A percentile compares a stretch with the other conserved stretches of the same genome.
Conservation (phyloP, 1,284 basidiomycete genomes). For the Moniliophthora roreri region DNA sequence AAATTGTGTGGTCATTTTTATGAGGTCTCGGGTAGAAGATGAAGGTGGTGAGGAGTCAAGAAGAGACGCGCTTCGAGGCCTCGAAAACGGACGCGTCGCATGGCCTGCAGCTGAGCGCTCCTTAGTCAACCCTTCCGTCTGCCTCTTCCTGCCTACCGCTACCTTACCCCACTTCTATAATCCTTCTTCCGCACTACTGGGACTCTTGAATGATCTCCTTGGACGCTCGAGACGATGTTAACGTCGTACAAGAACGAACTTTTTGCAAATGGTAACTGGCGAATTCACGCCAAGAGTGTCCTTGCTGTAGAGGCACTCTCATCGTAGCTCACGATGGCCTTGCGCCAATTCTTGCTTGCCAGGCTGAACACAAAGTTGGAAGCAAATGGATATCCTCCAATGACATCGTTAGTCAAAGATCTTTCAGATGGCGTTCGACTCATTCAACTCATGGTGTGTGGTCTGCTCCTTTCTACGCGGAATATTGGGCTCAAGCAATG, state of each 20-base stretch:
- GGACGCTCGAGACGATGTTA: slow-evolving; percentile 44
- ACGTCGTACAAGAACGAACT: slow-evolving; percentile 65
- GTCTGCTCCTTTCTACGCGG: neutral
- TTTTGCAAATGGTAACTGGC: slow-evolving; percentile 82
- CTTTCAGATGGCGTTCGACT: slow-evolving; percentile 94
- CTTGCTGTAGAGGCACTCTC: neutral
- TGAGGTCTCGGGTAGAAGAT: slow-evolving; percentile 2
- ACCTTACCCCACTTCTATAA: slow-evolving; percentile 13
- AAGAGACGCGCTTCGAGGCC: slow-evolving; percentile 27
- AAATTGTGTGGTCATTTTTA: slow-evolving; percentile 72
- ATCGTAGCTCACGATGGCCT: slow-evolving; percentile 5
- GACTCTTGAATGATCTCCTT: slow-evolving; percentile 45
- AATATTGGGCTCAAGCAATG: neutral
- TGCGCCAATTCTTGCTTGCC: slow-evolving; percentile 13
- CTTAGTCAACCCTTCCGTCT: neutral
- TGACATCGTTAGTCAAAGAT: slow-evolving; percentile 88
- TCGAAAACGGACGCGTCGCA: slow-evolving; percentile 27
- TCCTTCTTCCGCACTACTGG: slow-evolving; percentile 31
- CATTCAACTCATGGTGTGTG: slow-evolving; percentile 85
- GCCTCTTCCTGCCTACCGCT: neutral
- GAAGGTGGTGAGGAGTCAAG: slow-evolving; percentile 17
- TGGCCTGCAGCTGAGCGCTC: neutral
- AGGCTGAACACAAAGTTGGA: slow-evolving; percentile 97
- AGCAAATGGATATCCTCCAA: slow-evolving; percentile 81
- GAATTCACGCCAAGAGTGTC: neutral